Evolutionary conservation across 805 yeast genomes (phyloP), one percentile per base, ranked within the genome.

Genomic region (Danielia reshetovae): DNA sequence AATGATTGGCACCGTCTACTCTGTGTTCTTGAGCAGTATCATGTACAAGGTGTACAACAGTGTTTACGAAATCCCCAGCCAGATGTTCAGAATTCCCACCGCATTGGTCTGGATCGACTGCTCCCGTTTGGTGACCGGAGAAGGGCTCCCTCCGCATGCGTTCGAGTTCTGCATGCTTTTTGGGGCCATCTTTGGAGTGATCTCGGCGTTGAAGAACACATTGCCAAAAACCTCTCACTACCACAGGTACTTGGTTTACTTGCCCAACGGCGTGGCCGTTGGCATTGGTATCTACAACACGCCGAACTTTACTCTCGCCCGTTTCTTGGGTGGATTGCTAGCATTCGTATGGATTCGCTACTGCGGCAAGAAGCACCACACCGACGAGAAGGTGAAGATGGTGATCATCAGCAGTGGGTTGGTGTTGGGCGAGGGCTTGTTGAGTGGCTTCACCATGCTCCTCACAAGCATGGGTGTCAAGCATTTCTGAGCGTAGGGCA

Each of bases 61-160:
- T 4, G 86, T 87, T 4, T 93, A 93, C 60, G 80, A 78, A 36
- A 86, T 90, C 27, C 98, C 98, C 0, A 85, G 85, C 38, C 63
- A 74, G 13, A 69, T 79, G 34, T 90, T 86, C 57, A 70, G 97
- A 38, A 77, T 93, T 23, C 98, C 98, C 4, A 93, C 98, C 0
- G 96, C 97, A 0, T 77, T 87, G 3, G 87, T 90, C 15, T 90
- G 98, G 98, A 81, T 90, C 28, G 97, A 90, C 57, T 89, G 97
- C 55, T 87, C 97, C 1, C 67, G 98, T 37, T 68, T 90, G 24
- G 96, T 90, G 21, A 85, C 90, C 1, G 98, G 97, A 1, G 73
- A 81, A 36, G 96, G 95, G 0, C 65, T 93, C 16, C 98, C 98
- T 0, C 84, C 87, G 0, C 73, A 74, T 38, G 96, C 88, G 0